These are phyloP conservation scores for Talaromyces marneffei DNA, from an alignment of 2,329 filamentous ascomycete species.

Conservation along the genomic window DNA sequence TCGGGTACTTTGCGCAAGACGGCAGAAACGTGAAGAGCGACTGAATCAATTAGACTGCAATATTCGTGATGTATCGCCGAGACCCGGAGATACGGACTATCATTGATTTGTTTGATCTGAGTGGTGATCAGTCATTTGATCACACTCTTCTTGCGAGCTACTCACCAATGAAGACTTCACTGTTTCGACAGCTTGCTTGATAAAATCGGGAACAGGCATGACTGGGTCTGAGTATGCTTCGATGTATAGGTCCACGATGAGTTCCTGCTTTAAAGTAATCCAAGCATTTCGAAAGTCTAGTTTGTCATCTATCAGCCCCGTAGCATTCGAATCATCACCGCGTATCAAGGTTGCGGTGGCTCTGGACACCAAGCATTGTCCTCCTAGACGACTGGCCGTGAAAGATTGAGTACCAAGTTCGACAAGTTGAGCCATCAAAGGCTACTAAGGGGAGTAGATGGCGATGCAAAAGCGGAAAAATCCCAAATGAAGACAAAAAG, in stretches of 20 bases:
- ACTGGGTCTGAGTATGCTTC: background rate
- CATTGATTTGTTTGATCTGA: background rate
- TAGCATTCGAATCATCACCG: background rate
- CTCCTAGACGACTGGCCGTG: background rate
- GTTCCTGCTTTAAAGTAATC: conserved; percentile 7
- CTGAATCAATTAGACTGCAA: background rate
- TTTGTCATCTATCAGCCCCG: background rate
- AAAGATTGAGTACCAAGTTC: conserved; percentile 8
- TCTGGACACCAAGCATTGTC: conserved; percentile 9
- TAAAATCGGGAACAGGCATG: background rate
- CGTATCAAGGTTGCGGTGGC: conserved; percentile 7
- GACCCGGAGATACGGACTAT: background rate
- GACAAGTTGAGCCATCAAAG: conserved; percentile 9
- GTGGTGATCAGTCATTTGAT: background rate
- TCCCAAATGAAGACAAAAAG: background rate
- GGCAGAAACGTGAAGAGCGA: background rate
- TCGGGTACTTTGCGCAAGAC: conserved; percentile 3
- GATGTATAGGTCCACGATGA: conserved; percentile 5
- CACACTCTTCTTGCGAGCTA: background rate
- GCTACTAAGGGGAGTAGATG: background rate
- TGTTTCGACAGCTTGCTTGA: conserved; percentile 7
- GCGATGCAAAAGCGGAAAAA: background rate
- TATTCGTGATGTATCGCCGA: conserved; percentile 4
- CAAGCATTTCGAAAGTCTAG: background rate
- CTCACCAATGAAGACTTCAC: conserved; percentile 5